Percentiles rank a stretch among this genome's conserved stretches.
Evolutionary conservation across 1,139 yeast genomes (phyloP).

Genomic region (Nakaseomyces sp.): DNA sequence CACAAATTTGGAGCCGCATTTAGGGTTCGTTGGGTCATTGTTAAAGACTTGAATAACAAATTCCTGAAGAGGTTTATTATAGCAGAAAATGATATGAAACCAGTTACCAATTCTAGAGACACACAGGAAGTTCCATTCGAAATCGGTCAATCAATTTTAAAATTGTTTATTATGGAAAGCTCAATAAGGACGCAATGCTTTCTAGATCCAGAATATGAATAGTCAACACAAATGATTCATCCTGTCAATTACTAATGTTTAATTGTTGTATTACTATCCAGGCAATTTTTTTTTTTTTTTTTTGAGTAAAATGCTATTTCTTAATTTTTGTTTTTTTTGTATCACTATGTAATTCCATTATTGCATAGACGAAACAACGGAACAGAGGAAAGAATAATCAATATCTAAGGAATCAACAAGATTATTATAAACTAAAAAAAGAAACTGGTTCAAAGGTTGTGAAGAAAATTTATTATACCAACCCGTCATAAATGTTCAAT

Average conservation of each 20-base stretch:
- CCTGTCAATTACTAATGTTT: too few relatives aligned
- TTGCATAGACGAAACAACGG: constrained; percentile 2
- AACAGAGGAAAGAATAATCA: not conserved
- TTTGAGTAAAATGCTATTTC: not conserved
- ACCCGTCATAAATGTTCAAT: constrained; percentile 68
- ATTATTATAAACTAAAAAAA: not conserved
- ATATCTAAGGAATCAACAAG: not conserved
- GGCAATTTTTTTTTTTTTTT: not conserved
- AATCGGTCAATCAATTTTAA: constrained; percentile 42
- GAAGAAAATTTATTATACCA: constrained; percentile 39
- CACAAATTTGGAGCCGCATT: constrained; percentile 46
- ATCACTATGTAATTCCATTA: not conserved
- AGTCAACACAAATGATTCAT: too few relatives aligned
- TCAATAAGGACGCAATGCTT: constrained; percentile 12
- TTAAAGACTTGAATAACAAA: constrained; percentile 44
- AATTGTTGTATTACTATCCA: too few relatives aligned
- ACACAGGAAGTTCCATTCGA: constrained; percentile 42
- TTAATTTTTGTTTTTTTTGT: not conserved
- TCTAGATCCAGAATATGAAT: constrained; percentile 10
- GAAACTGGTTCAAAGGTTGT: not conserved
- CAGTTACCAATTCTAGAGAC: constrained; percentile 53
- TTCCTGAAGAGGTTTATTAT: constrained; percentile 39
- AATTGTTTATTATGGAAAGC: constrained; percentile 32
- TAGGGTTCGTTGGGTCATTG: constrained; percentile 44
- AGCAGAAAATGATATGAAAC: constrained; percentile 41